Conservation (phyloP, 495 filamentous ascomycete species). For the Penicillium diatomitis region DNA sequence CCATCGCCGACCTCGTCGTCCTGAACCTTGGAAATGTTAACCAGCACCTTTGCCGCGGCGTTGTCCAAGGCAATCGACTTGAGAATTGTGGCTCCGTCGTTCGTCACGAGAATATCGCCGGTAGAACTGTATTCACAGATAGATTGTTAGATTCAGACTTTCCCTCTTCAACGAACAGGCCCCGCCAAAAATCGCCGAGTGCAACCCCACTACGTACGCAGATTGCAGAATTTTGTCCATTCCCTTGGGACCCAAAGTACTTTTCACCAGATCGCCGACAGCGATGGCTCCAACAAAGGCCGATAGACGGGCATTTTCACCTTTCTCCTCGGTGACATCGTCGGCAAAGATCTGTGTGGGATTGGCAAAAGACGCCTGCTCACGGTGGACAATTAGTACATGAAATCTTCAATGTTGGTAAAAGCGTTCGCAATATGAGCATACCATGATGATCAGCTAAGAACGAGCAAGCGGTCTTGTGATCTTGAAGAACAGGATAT, state of each 20-base stretch:
- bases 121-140: constrained; percentile 56
- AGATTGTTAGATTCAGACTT: too few relatives aligned
- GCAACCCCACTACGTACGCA: constrained; percentile 51
- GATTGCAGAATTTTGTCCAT: constrained; percentile 99
- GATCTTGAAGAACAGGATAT: constrained; percentile 13
- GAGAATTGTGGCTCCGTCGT: constrained; percentile 95
- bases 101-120: constrained; percentile 94
- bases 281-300: constrained; percentile 97
- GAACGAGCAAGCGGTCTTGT: constrained; percentile 14
- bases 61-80: constrained; percentile 99
- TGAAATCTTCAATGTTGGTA: neutral
- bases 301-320: constrained; percentile 95
- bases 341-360: constrained; percentile 98
- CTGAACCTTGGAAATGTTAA: constrained; percentile 99
- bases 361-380: constrained; percentile 52
- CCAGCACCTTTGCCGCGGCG: constrained; percentile 85
- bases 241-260: constrained; percentile 91
- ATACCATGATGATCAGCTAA: constrained; percentile 29
- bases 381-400: constrained; percentile 1
- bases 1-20: constrained; percentile 98
- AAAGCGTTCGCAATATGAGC: neutral
- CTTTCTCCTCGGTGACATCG: constrained; percentile 95
- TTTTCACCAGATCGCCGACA: constrained; percentile 94
- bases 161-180: too few relatives aligned
- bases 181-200: too few relatives aligned